Evolutionary conservation across 2,329 filamentous ascomycete genomes (phyloP), one percentile per base, ranked within the genome.

Genomic region (Pestalotiopsis fici): DNA sequence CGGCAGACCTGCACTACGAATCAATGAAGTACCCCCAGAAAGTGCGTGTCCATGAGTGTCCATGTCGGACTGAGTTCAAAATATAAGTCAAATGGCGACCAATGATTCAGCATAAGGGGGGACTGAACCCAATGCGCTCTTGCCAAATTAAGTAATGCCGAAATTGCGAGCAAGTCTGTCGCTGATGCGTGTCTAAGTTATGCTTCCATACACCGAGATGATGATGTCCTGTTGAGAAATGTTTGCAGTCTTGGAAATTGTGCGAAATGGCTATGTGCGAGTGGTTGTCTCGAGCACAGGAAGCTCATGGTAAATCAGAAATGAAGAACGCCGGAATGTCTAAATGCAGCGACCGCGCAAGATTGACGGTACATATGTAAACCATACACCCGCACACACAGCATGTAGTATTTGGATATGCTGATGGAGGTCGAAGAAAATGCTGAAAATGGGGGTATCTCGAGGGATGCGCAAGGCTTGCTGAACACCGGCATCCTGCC

Each of bases 381-480:
- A 7, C 31, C 31, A 35, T 35, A 35, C 31, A 35, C 31, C 31
- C 31, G 31, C 31, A 35, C 31, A 35, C 11, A 35, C 31, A 27
- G 55, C 21, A 57, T 27, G 23, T 25, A 31, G 23, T 31, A 27
- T 9, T 28, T 27, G 23, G 9, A 60, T 18, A 35, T 23, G 31
- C 18, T 28, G 18, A 39, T 60, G 57, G 12, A 35, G 13, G 31
- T 12, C 31, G n/a, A 60, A 39, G 28, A n/a, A 35, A 39, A 60
- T 39, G 57, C 27, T 35, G 57, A n/a, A 62, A 60, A 12, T 9
- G 9, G 59, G 74, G 74, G 74, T 76, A 76, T 76, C 74, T 73
- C 60, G 60, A 62, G 65, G 72, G 68, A 37, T n/a, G 43, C 68
- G 55, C 59, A 64, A 13, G 59, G 61, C 37, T 27, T 59, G 65